Conservation (phyloP, 2,329 filamentous ascomycete genomes). For the Tolypocladium album region DNA sequence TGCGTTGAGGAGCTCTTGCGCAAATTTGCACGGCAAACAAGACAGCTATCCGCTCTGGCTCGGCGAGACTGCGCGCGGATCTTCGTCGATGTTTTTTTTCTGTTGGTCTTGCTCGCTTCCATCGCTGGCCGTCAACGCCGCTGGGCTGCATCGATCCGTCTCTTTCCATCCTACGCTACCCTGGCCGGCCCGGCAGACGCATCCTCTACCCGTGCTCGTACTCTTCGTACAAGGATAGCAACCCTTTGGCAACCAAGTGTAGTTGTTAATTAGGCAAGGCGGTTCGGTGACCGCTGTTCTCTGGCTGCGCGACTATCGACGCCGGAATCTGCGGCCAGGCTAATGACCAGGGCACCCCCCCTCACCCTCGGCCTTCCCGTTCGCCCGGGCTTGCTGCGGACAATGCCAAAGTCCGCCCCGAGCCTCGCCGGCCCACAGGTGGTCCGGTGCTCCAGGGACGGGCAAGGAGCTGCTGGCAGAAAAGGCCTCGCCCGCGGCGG, state of each 20-base stretch:
- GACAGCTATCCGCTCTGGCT: not conserved
- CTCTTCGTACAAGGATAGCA: too few species aligned
- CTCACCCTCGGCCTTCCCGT: not conserved
- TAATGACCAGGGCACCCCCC: not conserved
- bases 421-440: not conserved
- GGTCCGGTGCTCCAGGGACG: not conserved
- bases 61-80: not conserved
- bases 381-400: not conserved
- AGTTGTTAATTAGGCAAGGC: not conserved
- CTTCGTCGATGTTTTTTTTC: not conserved
- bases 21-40: too few species aligned
- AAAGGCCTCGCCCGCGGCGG: not conserved
- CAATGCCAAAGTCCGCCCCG: not conserved
- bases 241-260: not conserved
- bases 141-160: not conserved
- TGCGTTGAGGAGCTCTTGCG: not conserved
- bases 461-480: too few species aligned
- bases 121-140: too few species aligned
- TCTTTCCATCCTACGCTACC: too few species aligned
- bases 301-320: not conserved
- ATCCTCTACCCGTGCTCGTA: not conserved
- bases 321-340: not conserved
- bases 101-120: too few species aligned
- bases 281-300: too few species aligned
- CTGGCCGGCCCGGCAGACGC: too few species aligned